Conservation (phyloP, 2,329 filamentous ascomycete species). For the Penicillium sp. region DNA sequence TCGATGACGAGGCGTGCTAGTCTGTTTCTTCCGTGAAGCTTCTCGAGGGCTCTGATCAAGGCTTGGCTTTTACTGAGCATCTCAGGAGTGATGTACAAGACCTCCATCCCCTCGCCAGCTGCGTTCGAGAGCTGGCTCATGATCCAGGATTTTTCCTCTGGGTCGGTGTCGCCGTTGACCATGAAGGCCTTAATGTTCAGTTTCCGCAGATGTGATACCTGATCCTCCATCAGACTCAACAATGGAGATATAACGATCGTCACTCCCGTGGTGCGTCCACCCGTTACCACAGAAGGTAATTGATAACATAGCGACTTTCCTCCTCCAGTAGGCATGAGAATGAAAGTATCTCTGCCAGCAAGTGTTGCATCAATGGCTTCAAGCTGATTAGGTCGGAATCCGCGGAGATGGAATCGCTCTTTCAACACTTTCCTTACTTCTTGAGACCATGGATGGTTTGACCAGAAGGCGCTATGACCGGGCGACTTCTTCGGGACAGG, state of each 20-base stretch:
- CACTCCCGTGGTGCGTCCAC: slow-evolving; percentile 75
- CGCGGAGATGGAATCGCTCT: slow-evolving; percentile 76
- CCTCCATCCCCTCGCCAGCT: slow-evolving; percentile 73
- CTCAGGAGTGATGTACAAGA: slow-evolving; percentile 94
- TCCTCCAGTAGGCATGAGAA: slow-evolving; percentile 96
- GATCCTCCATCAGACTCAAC: slow-evolving; percentile 95
- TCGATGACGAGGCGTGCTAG: slow-evolving; percentile 93
- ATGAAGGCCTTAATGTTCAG: slow-evolving; percentile 75
- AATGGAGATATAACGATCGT: slow-evolving; percentile 94
- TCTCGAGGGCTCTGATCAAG: slow-evolving; percentile 64
- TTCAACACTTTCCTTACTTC: slow-evolving; percentile 80
- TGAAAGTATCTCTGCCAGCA: slow-evolving; percentile 81
- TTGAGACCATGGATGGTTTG: slow-evolving; percentile 72
- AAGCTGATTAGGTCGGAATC: slow-evolving; percentile 86
- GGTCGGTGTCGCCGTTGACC: slow-evolving; percentile 72
- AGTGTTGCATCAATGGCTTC: slow-evolving; percentile 95
- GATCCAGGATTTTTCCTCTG: slow-evolving; percentile 63
- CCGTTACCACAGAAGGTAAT: slow-evolving; percentile 77
- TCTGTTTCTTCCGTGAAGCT: slow-evolving; percentile 66
- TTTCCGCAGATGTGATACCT: slow-evolving; percentile 76
- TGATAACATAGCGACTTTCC: slow-evolving; percentile 98
- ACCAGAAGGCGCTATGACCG: slow-evolving; percentile 45
- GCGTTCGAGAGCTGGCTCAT: slow-evolving; percentile 60
- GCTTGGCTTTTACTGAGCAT: slow-evolving; percentile 81
- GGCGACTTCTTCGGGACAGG: slow-evolving; percentile 34